Conservation (phyloP, 192 early-diverging fungal species). For the Backusella sp. region DNA sequence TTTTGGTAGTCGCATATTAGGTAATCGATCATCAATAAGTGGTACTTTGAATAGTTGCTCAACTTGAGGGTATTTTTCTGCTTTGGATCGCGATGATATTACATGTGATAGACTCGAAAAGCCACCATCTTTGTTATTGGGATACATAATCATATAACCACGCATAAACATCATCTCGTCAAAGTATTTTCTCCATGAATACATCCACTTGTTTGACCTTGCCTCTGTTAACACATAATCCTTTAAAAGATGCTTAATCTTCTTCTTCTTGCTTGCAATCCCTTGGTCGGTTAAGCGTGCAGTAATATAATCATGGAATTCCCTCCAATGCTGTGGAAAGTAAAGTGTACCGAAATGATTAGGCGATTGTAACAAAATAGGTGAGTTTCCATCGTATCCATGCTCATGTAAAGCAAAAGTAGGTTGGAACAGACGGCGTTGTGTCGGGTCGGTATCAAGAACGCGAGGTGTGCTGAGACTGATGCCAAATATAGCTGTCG, state of each 20-base stretch:
- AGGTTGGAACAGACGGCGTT: slow-evolving; percentile 44
- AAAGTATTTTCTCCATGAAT: slow-evolving; percentile 56
- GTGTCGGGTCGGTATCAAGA: slow-evolving; percentile 44
- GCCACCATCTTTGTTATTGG: slow-evolving; percentile 52
- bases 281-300: slow-evolving; percentile 46
- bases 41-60: slow-evolving; percentile 34
- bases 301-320: slow-evolving; percentile 59
- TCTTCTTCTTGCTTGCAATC: slow-evolving; percentile 14
- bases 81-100: slow-evolving; percentile 17
- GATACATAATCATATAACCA: slow-evolving; percentile 61
- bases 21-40: slow-evolving; percentile 34
- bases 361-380: slow-evolving; percentile 51
- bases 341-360: slow-evolving; percentile 55
- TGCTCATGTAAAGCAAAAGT: slow-evolving; percentile 34
- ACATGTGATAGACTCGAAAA: slow-evolving; percentile 34
- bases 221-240: slow-evolving; percentile 43
- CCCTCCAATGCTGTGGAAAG: slow-evolving; percentile 60
- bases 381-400: slow-evolving; percentile 35
- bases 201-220: slow-evolving; percentile 51
- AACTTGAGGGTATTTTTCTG: slow-evolving; percentile 26
- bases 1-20: slow-evolving; percentile 34
- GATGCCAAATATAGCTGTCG: slow-evolving; percentile 46
- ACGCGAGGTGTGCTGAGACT: slow-evolving; percentile 52
- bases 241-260: slow-evolving; percentile 41
- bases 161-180: slow-evolving; percentile 61